Evolutionary conservation across 768 basidiomycete species (phyloP).

Genomic region (Rubroboletus pulcherrimus): DNA sequence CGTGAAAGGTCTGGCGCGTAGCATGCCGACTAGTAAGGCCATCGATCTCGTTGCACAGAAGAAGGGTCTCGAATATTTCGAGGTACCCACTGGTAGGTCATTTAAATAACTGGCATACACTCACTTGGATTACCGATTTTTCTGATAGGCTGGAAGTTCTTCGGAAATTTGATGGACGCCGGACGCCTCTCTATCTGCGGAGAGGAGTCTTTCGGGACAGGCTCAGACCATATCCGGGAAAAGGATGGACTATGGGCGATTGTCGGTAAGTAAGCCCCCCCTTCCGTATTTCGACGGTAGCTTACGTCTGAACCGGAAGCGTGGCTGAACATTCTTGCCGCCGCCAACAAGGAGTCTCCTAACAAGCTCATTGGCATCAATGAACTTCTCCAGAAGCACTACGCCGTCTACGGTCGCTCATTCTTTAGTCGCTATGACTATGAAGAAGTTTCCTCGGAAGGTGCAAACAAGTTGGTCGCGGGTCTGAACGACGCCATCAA

Average conservation of each 20-base stretch:
- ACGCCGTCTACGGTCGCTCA: conserved; percentile 88
- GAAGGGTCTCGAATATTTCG: conserved; percentile 89
- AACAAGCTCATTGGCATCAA: conserved; percentile 85
- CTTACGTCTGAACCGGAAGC: conserved; percentile 43
- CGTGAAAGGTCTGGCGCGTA: conserved; percentile 91
- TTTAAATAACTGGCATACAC: not conserved
- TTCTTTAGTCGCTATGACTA: conserved; percentile 99
- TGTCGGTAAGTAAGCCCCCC: conserved; percentile 56
- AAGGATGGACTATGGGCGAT: conserved; percentile 99
- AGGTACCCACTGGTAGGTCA: conserved; percentile 86
- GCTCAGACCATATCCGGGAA: conserved; percentile 99
- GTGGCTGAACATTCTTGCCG: conserved; percentile 96
- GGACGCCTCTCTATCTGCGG: conserved; percentile 97
- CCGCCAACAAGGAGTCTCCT: conserved; percentile 73
- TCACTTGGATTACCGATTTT: not conserved
- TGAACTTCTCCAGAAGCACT: conserved; percentile 84
- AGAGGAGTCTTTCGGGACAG: conserved; percentile 98
- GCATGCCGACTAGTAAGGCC: conserved; percentile 97
- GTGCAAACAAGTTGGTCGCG: conserved; percentile 81
- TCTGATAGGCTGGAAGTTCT: conserved; percentile 93
- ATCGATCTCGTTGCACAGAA: conserved; percentile 95
- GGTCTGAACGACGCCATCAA: conserved; percentile 71
- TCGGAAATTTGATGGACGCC: conserved; percentile 99
- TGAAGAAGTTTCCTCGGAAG: conserved; percentile 92
- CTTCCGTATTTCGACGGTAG: conserved; percentile 4